Base-by-base conservation (phyloP, 148 eudicot species). In the Talinum fruticosum region DNA sequence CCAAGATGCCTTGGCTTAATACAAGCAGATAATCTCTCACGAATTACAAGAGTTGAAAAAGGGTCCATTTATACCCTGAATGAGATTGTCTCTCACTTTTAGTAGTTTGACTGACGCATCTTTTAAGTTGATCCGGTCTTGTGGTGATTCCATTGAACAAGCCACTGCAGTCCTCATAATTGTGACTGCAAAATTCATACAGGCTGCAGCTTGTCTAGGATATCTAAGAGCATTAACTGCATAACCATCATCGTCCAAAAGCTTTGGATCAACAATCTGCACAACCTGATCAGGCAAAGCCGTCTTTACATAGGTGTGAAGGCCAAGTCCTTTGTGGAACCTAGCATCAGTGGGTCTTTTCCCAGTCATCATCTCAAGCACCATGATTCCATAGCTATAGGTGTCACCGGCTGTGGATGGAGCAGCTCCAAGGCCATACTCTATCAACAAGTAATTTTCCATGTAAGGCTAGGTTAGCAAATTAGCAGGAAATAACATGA, bases 161-260 rank as follows among this genome's bases (percentile, higher is more conserved):
- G 78, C 78, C 16, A 79, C 64, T 74, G 78, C 82, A 29, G 54
- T 23, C 21, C 29, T 29, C 1, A 74, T 10, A 33, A 79, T 15
- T 4, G 28, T 10, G 23, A 18, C 23, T 23, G 10, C 14, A 36
- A 44, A 15, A 74, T 67, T 28, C 78, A 74, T 36, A 67, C 66
- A 18, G 23, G 41, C 66, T 6, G 19, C 14, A 3, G 4, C 33
- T 28, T 30, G 67, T 23, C 1, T 13, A 8, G 38, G 57, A 26
- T 8, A 13, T 15, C 18, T 38, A 38, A 21, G 15, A 10, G 51
- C 29, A 26, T 72, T 74, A 6, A 2, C 32, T 66, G 67, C 77
- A 49, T 73, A 77, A 49, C 3, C 30, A 34, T 36, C 37, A 69
- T 19, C n/a, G 2, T 34, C 47, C 24, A 69, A 24, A 36, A 69